These are phyloP conservation scores for Filosporella fistucella DNA, from an alignment of 495 filamentous ascomycete species.

Conservation along the genomic window DNA sequence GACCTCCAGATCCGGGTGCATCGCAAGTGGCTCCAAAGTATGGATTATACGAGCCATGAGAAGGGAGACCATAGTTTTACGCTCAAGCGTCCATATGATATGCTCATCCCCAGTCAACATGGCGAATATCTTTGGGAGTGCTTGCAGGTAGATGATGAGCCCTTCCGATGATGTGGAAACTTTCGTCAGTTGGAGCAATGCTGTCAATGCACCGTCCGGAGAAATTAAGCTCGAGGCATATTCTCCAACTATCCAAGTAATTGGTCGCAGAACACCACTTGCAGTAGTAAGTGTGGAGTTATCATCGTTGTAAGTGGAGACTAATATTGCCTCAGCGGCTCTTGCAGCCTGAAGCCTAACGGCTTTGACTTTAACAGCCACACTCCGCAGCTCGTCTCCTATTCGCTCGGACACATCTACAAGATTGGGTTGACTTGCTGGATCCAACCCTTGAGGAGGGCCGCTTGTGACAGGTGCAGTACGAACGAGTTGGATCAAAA, in stretches of 20 bases:
- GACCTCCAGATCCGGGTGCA: constrained; percentile 87
- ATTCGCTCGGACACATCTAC: constrained; percentile 63
- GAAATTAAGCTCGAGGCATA: constrained; percentile 65
- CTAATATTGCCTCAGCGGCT: constrained; percentile 77
- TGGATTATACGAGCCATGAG: constrained; percentile 75
- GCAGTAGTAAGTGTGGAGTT: constrained; percentile 31
- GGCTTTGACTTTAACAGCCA: constrained; percentile 86
- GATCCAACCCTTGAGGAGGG: constrained; percentile 10
- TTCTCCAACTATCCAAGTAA: constrained; percentile 85
- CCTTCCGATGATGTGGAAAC: constrained; percentile 54
- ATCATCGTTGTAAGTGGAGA: constrained; percentile 36
- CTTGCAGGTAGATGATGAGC: constrained; percentile 77
- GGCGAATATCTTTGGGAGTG: constrained; percentile 78
- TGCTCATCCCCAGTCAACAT: constrained; percentile 53
- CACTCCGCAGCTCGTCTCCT: constrained; percentile 78
- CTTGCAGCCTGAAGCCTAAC: constrained; percentile 71
- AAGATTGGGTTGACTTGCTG: not conserved
- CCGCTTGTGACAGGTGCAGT: constrained; percentile 44
- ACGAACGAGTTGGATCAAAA: constrained; percentile 74
- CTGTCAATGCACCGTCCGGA: constrained; percentile 60
- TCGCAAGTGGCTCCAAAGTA: constrained; percentile 69
- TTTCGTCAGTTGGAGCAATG: constrained; percentile 65
- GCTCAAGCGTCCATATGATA: constrained; percentile 54
- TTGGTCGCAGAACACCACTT: constrained; percentile 61
- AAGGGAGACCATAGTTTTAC: constrained; percentile 66